Conservation (phyloP, 129 eudicot genomes). For the carrot (Daucus carota) region DNA sequence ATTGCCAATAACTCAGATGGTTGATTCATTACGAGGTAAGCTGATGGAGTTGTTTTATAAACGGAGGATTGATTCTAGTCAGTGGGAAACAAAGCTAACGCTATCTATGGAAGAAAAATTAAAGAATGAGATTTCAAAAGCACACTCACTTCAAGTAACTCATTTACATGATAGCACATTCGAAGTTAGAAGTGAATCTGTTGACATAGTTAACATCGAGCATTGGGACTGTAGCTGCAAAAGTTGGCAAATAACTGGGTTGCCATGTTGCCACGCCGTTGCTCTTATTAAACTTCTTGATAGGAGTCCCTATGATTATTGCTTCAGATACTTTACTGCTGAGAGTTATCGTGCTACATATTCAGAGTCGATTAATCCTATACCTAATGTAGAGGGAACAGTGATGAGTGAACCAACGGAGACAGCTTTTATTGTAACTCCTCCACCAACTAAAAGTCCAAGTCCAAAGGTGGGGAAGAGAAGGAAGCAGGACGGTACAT, state of each 20-base stretch:
- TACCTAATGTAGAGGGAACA: slow-evolving; percentile 43
- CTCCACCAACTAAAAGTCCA: slow-evolving; percentile 45
- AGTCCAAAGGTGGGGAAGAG: slow-evolving; percentile 39
- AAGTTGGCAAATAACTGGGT: slow-evolving; percentile 42
- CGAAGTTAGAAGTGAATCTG: slow-evolving; percentile 37
- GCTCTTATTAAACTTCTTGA: slow-evolving; percentile 36
- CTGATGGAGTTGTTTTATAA: slow-evolving; percentile 40
- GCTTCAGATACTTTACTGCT: slow-evolving; percentile 38
- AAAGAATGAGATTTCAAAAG: slow-evolving; percentile 36
- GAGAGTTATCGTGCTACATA: slow-evolving; percentile 45
- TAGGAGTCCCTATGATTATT: slow-evolving; percentile 45
- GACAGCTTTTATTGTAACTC: slow-evolving; percentile 33
- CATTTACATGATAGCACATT: slow-evolving; percentile 39
- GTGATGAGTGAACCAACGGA: slow-evolving; percentile 30
- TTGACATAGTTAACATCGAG: slow-evolving; percentile 42
- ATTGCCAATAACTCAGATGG: slow-evolving; percentile 52
- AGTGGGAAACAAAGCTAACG: slow-evolving; percentile 41
- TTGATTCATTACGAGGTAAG: slow-evolving; percentile 44
- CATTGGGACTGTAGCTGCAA: slow-evolving; percentile 56
- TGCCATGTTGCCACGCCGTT: slow-evolving; percentile 52
- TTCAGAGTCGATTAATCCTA: slow-evolving; percentile 42
- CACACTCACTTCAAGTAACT: slow-evolving; percentile 32
- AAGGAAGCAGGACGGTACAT: slow-evolving; percentile 32
- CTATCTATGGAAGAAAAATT: slow-evolving; percentile 51
- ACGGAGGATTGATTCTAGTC: slow-evolving; percentile 39